Conservation (phyloP, 805 yeast genomes). For the Saccharomycopsis sp. region DNA sequence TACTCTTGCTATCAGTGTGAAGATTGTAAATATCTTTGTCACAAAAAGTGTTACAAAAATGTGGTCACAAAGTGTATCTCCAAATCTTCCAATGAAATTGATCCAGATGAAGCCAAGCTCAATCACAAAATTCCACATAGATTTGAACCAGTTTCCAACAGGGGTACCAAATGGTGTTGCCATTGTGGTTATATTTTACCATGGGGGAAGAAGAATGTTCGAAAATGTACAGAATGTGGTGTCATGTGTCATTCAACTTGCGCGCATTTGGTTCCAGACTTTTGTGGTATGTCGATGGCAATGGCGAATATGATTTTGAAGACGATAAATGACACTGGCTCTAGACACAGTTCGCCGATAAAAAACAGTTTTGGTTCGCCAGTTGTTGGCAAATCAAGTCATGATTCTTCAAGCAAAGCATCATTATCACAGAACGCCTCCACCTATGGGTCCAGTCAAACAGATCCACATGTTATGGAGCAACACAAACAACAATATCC, state of each 20-base stretch:
- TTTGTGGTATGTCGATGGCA: conserved; percentile 98
- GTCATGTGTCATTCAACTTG: conserved; percentile 91
- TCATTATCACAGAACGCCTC: no score
- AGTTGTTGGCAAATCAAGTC: no score
- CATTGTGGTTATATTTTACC: conserved; percentile 97
- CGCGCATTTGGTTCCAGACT: conserved; percentile 91
- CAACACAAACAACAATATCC: no score
- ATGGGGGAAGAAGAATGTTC: conserved; percentile 85
- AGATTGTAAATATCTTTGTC: conserved; percentile 74
- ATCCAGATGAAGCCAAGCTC: conserved; percentile 63
- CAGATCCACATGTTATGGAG: no score
- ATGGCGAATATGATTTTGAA: conserved; percentile 83
- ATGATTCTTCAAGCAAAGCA: no score
- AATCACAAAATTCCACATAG: conserved; percentile 97
- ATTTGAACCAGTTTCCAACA: conserved; percentile 83
- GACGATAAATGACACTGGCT: conserved; percentile 69
- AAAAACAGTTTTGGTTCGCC: neutral
- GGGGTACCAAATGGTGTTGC: conserved; percentile 98
- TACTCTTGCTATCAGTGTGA: conserved; percentile 83
- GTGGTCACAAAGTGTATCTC: conserved; percentile 81
- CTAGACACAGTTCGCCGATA: conserved; percentile 22
- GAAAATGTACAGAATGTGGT: conserved; percentile 91
- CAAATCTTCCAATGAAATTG: conserved; percentile 59
- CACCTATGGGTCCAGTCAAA: no score
- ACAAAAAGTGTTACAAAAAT: conserved; percentile 69